Evolutionary conservation across 23 red algal genomes (phyloP).

Genomic region (Gracilaria caudata): DNA sequence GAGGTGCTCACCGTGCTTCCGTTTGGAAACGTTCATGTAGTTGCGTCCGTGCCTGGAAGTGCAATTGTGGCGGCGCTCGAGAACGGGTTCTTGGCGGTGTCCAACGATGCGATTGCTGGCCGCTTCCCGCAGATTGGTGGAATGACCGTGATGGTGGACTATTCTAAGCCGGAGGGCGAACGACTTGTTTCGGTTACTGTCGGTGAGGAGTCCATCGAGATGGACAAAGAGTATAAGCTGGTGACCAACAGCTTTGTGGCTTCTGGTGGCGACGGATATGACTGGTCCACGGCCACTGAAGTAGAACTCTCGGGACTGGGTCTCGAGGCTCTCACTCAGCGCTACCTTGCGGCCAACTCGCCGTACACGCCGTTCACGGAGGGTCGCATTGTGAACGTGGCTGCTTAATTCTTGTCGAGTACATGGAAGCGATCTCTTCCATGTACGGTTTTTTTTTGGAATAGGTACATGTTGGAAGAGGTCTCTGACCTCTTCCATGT

Average conservation of each 20-base stretch:
- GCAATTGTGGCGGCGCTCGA: constrained; percentile 6
- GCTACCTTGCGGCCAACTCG: constrained; percentile 20
- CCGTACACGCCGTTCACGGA: constrained; percentile 36
- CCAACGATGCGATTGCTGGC: neutral
- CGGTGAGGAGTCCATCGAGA: constrained; percentile 1
- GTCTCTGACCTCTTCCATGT: too few species aligned
- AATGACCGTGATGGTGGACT: constrained; percentile 4
- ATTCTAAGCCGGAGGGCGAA: neutral
- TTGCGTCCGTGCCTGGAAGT: constrained; percentile 5
- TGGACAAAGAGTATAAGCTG: constrained; percentile 12
- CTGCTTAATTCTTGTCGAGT: too few species aligned
- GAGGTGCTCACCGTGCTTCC: constrained; percentile 45
- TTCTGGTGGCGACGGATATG: constrained; percentile 36
- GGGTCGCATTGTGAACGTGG: neutral
- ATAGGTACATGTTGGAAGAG: too few species aligned
- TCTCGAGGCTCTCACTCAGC: constrained; percentile 7
- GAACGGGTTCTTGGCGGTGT: constrained; percentile 2
- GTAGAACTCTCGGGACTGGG: neutral
- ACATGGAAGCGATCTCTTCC: too few species aligned
- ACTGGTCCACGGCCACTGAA: neutral
- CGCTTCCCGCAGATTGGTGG: constrained; percentile 3
- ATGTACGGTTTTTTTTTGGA: too few species aligned
- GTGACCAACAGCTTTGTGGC: constrained; percentile 37
- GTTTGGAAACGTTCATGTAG: constrained; percentile 32
- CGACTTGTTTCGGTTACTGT: neutral